phyloP scores from a whole-genome alignment of 305 asterid species.

The Fraxinus sp. region DNA sequence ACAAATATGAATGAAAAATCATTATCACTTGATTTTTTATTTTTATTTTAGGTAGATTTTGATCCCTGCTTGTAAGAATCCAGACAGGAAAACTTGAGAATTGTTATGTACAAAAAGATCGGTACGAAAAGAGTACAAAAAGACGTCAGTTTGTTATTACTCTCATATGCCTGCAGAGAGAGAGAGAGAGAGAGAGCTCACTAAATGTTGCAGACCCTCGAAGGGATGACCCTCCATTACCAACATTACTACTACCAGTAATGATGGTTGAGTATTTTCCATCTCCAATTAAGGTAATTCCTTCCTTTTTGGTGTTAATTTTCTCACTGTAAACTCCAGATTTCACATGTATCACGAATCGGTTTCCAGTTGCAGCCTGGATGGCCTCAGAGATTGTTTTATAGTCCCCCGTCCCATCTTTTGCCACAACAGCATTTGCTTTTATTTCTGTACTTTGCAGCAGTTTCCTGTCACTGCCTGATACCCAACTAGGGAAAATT shows the following conservation, averaged over 20 bases:
- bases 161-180: not conserved
- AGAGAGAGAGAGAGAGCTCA: slow-evolving; percentile 27
- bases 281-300: slow-evolving; percentile 68
- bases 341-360: slow-evolving; percentile 74
- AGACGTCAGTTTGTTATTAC: not conserved
- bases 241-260: slow-evolving; percentile 43
- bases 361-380: slow-evolving; percentile 50
- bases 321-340: slow-evolving; percentile 68
- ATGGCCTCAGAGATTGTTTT: slow-evolving; percentile 60
- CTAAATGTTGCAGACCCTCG: slow-evolving; percentile 64
- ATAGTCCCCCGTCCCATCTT: slow-evolving; percentile 67
- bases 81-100: not conserved
- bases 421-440: slow-evolving; percentile 67
- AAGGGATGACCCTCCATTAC: slow-evolving; percentile 47
- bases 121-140: not conserved
- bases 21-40: not conserved
- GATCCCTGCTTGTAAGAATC: not conserved
- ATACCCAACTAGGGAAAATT: slow-evolving; percentile 50
- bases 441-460: slow-evolving; percentile 32
- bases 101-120: not conserved
- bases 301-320: slow-evolving; percentile 53
- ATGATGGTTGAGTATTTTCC: slow-evolving; percentile 67
- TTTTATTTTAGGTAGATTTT: not conserved
- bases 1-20: not conserved
- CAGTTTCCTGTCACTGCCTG: slow-evolving; percentile 43